A percentile compares a stretch with the other conserved stretches of the same genome.
Evolutionary conservation across 148 eudicot species (phyloP).

Genomic region (Camellia lanceoleosa): DNA sequence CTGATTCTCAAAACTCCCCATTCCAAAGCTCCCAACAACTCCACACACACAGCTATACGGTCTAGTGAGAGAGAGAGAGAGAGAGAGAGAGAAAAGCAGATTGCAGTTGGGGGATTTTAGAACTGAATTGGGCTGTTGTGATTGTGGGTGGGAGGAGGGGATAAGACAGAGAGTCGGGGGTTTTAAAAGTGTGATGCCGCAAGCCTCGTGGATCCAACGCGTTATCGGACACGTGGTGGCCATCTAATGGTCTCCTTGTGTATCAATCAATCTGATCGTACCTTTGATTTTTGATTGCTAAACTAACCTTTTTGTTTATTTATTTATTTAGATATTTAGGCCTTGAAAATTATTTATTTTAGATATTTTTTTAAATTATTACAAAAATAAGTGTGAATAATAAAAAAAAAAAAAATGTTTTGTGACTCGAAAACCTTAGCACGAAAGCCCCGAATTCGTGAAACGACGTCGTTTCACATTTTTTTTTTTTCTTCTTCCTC

Average conservation of each 20-base stretch:
- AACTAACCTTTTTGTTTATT: not conserved
- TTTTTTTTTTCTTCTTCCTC: no score
- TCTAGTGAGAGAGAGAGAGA: not conserved
- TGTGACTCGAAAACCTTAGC: no score
- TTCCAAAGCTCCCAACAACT: not conserved
- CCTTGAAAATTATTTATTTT: no score
- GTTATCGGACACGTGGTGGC: slow-evolving; percentile 13
- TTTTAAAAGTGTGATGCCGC: not conserved
- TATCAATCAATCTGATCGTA: not conserved
- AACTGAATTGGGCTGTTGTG: not conserved
- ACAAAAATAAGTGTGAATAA: no score
- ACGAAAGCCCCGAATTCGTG: no score
- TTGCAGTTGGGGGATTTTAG: not conserved
- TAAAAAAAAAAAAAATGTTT: no score
- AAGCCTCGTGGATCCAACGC: slow-evolving; percentile 18
- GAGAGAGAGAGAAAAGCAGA: not conserved
- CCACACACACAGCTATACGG: no score
- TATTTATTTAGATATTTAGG: not conserved
- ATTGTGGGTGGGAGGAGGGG: not conserved
- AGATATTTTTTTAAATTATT: no score
- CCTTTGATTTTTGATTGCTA: slow-evolving; percentile 9
- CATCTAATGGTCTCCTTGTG: not conserved
- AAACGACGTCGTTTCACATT: no score
- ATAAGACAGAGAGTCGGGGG: no score
- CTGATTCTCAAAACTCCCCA: slow-evolving; percentile 57